These are phyloP conservation scores for Fulvia fulva DNA, from an alignment of 2,329 filamentous ascomycete genomes.

Conservation along the genomic window DNA sequence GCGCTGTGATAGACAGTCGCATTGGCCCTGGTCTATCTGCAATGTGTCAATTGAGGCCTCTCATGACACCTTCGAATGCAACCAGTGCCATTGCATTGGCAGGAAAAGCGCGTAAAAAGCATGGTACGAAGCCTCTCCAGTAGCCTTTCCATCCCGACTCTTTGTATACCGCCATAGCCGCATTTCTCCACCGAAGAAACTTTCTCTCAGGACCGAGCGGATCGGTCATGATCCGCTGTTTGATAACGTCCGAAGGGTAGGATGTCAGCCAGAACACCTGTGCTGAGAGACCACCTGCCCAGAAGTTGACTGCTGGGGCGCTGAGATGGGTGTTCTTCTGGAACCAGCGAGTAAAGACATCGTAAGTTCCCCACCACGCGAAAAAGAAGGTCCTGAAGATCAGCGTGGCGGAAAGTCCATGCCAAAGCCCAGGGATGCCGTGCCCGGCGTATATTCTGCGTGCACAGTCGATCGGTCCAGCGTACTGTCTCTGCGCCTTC, in stretches of 20 bases:
- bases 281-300: conserved; percentile 88
- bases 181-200: conserved; percentile 75
- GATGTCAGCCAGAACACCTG: conserved; percentile 93
- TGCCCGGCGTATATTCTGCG: conserved; percentile 63
- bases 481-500: conserved; percentile 75
- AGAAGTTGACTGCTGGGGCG: conserved; percentile 85
- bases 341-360: conserved; percentile 70
- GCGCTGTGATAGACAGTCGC: neutral
- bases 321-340: conserved; percentile 65
- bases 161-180: conserved; percentile 69
- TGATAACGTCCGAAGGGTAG: conserved; percentile 72
- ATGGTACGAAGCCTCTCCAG: conserved; percentile 89
- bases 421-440: conserved; percentile 77
- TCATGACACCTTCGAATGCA: conserved; percentile 77
- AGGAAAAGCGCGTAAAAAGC: conserved; percentile 89
- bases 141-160: conserved; percentile 77
- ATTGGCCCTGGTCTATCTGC: neutral
- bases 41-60: conserved; percentile 22
- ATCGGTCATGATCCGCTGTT: conserved; percentile 97
- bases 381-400: conserved; percentile 93
- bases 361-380: conserved; percentile 97
- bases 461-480: conserved; percentile 80
- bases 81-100: conserved; percentile 92
- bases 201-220: conserved; percentile 67
- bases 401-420: conserved; percentile 78